Evolutionary conservation across 345 rosid species (phyloP), one percentile per base, ranked within the genome.

Genomic region (Acer negundo): DNA sequence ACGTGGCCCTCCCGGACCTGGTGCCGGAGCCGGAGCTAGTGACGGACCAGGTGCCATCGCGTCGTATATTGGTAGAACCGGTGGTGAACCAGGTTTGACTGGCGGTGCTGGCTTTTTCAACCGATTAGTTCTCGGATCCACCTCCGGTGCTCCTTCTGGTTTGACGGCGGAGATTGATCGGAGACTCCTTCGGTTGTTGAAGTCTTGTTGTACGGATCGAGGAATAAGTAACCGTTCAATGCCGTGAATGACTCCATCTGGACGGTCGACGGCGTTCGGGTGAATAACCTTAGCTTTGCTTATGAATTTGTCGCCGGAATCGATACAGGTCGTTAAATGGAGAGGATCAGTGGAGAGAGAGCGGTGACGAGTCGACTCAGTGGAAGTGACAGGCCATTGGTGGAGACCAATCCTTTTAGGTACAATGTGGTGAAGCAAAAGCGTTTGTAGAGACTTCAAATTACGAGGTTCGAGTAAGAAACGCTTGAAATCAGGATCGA

Each of bases 231-330:
- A 77, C 49, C 83, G 83, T 59, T 81, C 86, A 59, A 89, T 86
- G 61, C 92, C 89, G 82, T 86, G 90, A 62, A 89, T 89, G 22
- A 85, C 78, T 3, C 92, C 92, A 62, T 89, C 90, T 63, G 90
- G 87, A 7, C 90, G 86, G 69, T 74, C 78, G 49, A 93, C 46
- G 13, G 80, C 85, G 73, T 89, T 78, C 13, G 81, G 85, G 10
- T 79, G 84, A 59, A 85, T 68, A 10, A 92, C 73, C 70, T 77
- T 80, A 16, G 97, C 90, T 4, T 78, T 74, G 24, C 81, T 88
- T 0, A 92, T 81, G 59, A 81, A 63, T 20, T 70, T 86, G 0
- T 70, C 23, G 0, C 86, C 90, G 1, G 87, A 69, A 15, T 44
- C 77, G 22, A 53, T 80, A 74, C 73, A 70, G 6, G 75, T 35